These are phyloP conservation scores for Zea mays DNA, from an alignment of 176 grass and related monocot genomes.

Conservation along the genomic window DNA sequence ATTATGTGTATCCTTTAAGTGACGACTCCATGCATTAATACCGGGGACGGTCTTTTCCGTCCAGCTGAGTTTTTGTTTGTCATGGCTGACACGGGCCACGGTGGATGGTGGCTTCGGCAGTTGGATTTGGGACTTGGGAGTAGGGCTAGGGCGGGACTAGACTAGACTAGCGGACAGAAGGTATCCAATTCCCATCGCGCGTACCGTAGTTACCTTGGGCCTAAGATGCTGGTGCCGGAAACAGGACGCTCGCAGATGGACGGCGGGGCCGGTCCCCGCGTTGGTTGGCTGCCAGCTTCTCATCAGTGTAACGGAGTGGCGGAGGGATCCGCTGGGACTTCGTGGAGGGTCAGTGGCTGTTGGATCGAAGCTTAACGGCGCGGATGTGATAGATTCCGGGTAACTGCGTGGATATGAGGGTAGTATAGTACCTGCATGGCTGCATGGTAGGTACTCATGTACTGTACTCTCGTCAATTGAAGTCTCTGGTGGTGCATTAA, in stretches of 20 bases:
- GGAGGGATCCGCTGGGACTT: neutral
- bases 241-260: slow-evolving; percentile 14
- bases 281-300: neutral
- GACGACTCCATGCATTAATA: no score
- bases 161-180: slow-evolving; percentile 17
- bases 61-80: no score
- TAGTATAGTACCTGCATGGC: neutral
- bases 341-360: neutral
- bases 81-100: neutral
- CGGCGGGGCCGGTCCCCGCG: slow-evolving; percentile 12
- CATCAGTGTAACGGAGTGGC: neutral
- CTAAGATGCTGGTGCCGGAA: neutral
- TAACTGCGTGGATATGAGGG: no score
- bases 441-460: no score
- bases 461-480: slow-evolving; percentile 22
- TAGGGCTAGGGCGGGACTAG: neutral
- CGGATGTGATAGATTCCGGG: neutral
- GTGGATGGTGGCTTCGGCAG: slow-evolving; percentile 1
- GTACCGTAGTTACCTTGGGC: neutral
- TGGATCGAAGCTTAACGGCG: neutral
- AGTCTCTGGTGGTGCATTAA: slow-evolving; percentile 15
- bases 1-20: no score
- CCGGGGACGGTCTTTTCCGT: no score
- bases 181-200: slow-evolving; percentile 37
- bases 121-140: neutral